Evolutionary conservation across 768 basidiomycete species (phyloP), one percentile per base, ranked within the genome.

Genomic region (Imleria badia): DNA sequence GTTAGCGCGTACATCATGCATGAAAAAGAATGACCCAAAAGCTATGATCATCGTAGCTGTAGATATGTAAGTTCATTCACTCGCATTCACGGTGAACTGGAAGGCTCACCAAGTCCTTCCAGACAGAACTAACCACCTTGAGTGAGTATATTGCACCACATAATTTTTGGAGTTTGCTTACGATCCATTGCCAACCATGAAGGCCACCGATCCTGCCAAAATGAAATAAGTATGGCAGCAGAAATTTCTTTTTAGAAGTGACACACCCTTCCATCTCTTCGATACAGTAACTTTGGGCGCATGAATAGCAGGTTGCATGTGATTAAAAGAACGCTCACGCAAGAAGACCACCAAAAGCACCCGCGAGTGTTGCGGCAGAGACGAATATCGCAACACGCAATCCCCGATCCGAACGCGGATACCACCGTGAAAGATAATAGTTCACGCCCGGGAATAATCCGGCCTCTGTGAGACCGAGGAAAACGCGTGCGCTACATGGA

Each of bases 331-430:
- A 26, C 1, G 48, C 78, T 58, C 62, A 82, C 49, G 80, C 80
- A 29, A 65, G 72, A 41, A 81, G 59, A 34, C 81, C 80, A 43
- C 81, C 79, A 62, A 72, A 82, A 58, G 72, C 68, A 49, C 76
- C 83, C n/a, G 83, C 78, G 31, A 81, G 63, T 1, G 82, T 84
- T 13, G 83, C 83, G 38, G 83, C 82, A n/a, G 79, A 79, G 66
- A 84, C 84, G 74, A 86, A 86, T 31, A 86, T 73, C 6, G 84
- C 81, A 51, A 84, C 75, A 20, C 85, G 78, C 60, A 71, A 69
- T 14, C 80, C 83, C 43, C 83, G 78, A 60, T 86, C 84, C 44
- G 72, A 69, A 34, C 79, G 73, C 15, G 81, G 76, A 63, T 88
- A 82, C 84, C 84, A 86, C 46, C 81, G 66, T 11, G 80, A 80